phyloP scores from a whole-genome alignment of 1,284 basidiomycete species.

The Trametes polyzona region DNA sequence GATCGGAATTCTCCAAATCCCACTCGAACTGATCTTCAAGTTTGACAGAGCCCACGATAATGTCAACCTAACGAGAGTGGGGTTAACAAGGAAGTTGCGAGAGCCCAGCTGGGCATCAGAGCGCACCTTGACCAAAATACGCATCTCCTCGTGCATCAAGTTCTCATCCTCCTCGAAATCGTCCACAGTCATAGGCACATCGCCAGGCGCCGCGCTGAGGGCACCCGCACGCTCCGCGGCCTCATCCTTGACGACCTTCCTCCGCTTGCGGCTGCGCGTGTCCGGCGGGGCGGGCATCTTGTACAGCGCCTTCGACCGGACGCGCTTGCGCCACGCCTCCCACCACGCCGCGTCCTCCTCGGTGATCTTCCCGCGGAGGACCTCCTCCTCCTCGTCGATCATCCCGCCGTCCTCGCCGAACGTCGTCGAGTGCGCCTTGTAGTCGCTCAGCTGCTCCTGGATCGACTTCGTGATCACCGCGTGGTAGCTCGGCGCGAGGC shows the following conservation, averaged over 20 bases:
- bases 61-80: constrained; percentile 97
- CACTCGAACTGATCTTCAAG: constrained; percentile 98
- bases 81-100: no score
- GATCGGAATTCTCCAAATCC: constrained; percentile 84
- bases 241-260: constrained; percentile 40
- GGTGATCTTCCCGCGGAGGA: constrained; percentile 52
- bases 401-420: constrained; percentile 40
- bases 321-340: constrained; percentile 67
- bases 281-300: constrained; percentile 29
- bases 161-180: constrained; percentile 55
- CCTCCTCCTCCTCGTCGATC: constrained; percentile 35
- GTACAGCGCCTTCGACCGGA: constrained; percentile 42
- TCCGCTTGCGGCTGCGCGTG: constrained; percentile 38
- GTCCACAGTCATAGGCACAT: constrained; percentile 32
- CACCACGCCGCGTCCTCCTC: constrained; percentile 66
- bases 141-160: constrained; percentile 77
- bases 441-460: constrained; percentile 86
- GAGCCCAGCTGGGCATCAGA: no score
- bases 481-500: constrained; percentile 74
- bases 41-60: constrained; percentile 93
- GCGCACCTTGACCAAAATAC: constrained; percentile 85
- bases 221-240: constrained; percentile 15
- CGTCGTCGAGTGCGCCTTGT: constrained; percentile 61
- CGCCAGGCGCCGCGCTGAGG: constrained; percentile 11
- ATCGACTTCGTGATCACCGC: constrained; percentile 82